Base-by-base conservation (phyloP, 2,329 filamentous ascomycete genomes). In the Talaromyces sp. region DNA sequence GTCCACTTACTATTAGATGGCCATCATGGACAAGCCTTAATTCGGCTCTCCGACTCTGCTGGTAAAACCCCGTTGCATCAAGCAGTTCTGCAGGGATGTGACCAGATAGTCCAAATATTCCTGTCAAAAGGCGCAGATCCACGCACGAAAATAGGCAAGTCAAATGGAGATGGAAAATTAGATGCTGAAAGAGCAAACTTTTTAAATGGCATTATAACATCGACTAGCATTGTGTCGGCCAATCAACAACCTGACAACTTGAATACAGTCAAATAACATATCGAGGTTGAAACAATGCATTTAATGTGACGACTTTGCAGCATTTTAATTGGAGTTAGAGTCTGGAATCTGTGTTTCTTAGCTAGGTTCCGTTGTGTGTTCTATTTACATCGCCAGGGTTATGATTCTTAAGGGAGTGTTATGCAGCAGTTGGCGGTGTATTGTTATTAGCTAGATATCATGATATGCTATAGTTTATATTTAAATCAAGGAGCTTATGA, bases 51-150 rank as follows among this genome's bases (percentile, higher is more conserved):
- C 16, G 50, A 56, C 50, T 35, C 50, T 35, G 50, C 16, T 3
- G 50, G 50, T 22, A 56, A 35, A 35, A 56, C 50, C 8, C 50
- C 50, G 31, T 56, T 56, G 31, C 50, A 56, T 56, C 50, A 56
- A 56, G 50, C 50, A 33, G 50, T 56, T 56, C 3, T 56, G 16
- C 50, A 56, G 50, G 50, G 50, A 35, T 56, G 27, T 56, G 50
- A 56, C 50, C 50, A 56, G 50, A 56, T 56, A 56, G 5, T 56
- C 16, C 50, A 56, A 56, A 16, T 56, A 35, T 56, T 56, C 50
- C 50, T 56, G 27, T 31, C 24, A 33, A 56, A 56, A 7, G 50
- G 50, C 16, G 50, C 50, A 9, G 50, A 56, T 56, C 50, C 50
- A 56, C 50, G 50, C 16, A 33, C 35, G 50, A 13, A 27, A 56